Evolutionary conservation across 2,329 filamentous ascomycete species (phyloP).

Genomic region (Trichoderma simmonsii): DNA sequence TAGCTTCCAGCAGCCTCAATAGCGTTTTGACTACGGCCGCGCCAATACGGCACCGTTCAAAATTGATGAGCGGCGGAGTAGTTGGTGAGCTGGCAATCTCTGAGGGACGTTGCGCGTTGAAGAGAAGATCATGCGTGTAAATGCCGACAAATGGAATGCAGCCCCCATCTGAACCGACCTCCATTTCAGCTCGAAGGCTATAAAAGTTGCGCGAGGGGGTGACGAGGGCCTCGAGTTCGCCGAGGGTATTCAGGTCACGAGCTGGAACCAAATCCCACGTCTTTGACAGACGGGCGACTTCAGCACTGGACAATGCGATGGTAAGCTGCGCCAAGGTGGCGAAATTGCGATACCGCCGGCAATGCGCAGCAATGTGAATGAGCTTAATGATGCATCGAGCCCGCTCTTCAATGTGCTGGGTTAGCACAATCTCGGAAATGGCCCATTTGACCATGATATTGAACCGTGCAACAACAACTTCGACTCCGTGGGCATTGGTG

Average conservation of each 20-base stretch:
- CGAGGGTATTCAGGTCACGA: conserved; percentile 62
- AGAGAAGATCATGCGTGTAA: conserved; percentile 80
- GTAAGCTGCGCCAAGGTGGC: conserved; percentile 80
- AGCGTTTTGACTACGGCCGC: conserved; percentile 77
- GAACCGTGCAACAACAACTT: conserved; percentile 81
- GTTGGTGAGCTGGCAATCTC: conserved; percentile 67
- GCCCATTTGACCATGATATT: conserved; percentile 88
- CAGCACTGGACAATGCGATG: conserved; percentile 71
- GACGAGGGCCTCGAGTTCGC: conserved; percentile 67
- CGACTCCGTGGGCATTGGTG: conserved; percentile 69
- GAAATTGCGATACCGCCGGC: conserved; percentile 74
- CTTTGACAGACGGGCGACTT: conserved; percentile 62
- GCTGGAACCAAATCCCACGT: conserved; percentile 71
- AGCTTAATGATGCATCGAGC: conserved; percentile 75
- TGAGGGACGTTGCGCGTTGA: conserved; percentile 75
- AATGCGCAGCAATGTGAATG: conserved; percentile 77
- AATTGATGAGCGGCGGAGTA: conserved; percentile 72
- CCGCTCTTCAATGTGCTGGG: conserved; percentile 66
- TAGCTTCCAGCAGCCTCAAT: conserved; percentile 74
- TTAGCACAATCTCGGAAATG: conserved; percentile 75
- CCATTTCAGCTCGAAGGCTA: conserved; percentile 76
- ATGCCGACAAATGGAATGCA: conserved; percentile 83
- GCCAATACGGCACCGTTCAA: conserved; percentile 74
- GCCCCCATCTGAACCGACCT: conserved; percentile 61
- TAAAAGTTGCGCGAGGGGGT: conserved; percentile 77